Percentiles rank a stretch among this genome's conserved stretches.
Conservation (phyloP, 2,329 filamentous ascomycete genomes). For the Talaromyces sp. region DNA sequence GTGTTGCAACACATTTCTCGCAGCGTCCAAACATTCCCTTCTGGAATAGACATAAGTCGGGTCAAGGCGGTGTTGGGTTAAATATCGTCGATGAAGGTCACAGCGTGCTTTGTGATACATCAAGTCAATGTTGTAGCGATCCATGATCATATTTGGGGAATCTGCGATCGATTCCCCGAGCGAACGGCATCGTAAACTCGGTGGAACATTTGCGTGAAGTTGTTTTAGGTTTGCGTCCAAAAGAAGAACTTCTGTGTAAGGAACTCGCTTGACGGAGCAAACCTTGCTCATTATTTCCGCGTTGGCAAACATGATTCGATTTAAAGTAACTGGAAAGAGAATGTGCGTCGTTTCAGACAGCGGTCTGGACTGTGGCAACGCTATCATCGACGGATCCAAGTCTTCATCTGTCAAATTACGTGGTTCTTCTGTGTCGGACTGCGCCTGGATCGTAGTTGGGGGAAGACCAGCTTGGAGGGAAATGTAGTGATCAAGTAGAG, state of each 20-base stretch:
- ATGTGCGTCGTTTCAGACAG: background rate
- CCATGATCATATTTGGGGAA: conserved; percentile 2
- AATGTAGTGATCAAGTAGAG: background rate
- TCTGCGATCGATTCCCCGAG: conserved; percentile 1
- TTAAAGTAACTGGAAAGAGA: conserved; percentile 1
- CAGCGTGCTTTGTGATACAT: conserved; percentile 3
- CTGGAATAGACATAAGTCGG: background rate
- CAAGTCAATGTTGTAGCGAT: conserved; percentile 5
- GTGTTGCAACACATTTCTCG: background rate
- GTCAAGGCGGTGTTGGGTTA: background rate
- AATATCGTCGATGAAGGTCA: conserved; percentile 1
- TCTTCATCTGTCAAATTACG: conserved; percentile 2
- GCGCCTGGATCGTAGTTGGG: background rate
- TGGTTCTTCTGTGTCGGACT: conserved; percentile 2
- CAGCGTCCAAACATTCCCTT: background rate
- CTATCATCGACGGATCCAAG: background rate
- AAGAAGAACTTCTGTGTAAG: conserved; percentile 1
- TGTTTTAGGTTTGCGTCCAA: conserved; percentile 1
- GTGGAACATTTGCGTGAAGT: background rate
- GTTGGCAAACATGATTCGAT: conserved; percentile 2
- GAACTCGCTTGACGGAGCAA: conserved; percentile 1
- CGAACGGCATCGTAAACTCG: background rate
- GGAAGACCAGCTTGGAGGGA: background rate
- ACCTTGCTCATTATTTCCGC: conserved; percentile 2
- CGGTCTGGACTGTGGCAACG: background rate